These are phyloP conservation scores for Lachnellula cervina DNA, from an alignment of 2,329 filamentous ascomycete species.

Conservation along the genomic window DNA sequence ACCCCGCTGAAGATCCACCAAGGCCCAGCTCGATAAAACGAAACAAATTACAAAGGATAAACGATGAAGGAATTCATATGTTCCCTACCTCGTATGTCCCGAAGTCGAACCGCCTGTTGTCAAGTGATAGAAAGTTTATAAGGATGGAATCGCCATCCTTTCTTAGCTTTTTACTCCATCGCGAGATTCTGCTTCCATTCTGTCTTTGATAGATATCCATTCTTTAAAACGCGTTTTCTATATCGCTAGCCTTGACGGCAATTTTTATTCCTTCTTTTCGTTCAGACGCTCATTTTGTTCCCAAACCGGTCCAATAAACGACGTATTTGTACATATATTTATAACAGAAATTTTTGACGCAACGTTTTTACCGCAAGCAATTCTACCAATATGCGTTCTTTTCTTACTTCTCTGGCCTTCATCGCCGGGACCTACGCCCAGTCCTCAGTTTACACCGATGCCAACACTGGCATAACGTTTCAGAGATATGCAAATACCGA, in stretches of 20 bases:
- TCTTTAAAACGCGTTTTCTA: neutral
- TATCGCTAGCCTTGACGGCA: too few relatives aligned
- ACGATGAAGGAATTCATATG: neutral
- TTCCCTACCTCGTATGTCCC: neutral
- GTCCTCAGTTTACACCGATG: slow-evolving; percentile 35
- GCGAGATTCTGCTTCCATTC: neutral
- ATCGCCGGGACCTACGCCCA: slow-evolving; percentile 15
- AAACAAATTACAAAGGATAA: slow-evolving; percentile 6
- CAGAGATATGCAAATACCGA: slow-evolving; percentile 33
- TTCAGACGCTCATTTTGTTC: neutral
- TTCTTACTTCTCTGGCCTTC: slow-evolving; percentile 3
- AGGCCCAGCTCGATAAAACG: neutral
- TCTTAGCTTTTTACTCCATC: neutral
- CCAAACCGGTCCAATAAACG: neutral
- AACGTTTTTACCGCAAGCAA: neutral
- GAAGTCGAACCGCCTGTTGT: neutral
- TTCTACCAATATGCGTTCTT: slow-evolving; percentile 3
- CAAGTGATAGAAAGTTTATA: neutral
- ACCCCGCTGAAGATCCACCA: slow-evolving; percentile 3
- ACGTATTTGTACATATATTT: neutral
- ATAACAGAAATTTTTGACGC: neutral
- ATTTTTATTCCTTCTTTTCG: too few relatives aligned
- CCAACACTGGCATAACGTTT: slow-evolving; percentile 43
- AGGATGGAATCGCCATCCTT: neutral
- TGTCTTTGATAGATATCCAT: neutral